Evolutionary conservation across 2,329 filamentous ascomycete species (phyloP), one percentile per base, ranked within the genome.

Genomic region (Fusarium ambrosium): DNA sequence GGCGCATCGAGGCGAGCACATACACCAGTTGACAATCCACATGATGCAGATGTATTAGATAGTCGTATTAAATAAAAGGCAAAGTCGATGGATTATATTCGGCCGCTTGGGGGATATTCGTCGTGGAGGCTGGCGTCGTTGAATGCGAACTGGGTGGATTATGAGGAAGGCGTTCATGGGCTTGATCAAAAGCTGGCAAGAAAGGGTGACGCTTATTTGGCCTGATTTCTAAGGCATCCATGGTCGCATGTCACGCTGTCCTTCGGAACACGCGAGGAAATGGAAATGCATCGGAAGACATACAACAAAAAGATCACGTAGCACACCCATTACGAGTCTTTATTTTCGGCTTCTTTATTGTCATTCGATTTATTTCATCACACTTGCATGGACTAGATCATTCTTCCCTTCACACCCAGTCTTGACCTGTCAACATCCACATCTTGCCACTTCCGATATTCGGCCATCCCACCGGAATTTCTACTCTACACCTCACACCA

Each of bases 11-110:
- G 59, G 60, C 53, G 64, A 64, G 73, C 77, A 88, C 91, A 82
- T 95, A 97, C 94, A 97, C 95, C 95, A 98, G 90, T 96, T 95
- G 83, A 97, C 86, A 84, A 98, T 93, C 94, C 94, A 97, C 95
- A 98, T 97, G 75, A 81, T 88, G 85, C 76, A 69, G 71, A 77
- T 58, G 67, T 78, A 75, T 79, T 71, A 75, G 62, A 60, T 56
- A 39, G 41, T 64, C 27, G 61, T 74, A 75, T 72, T 77, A 78
- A 60, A 34, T 71, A 66, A 60, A 75, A 66, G 71, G 68, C 64
- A 71, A 45, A 64, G 66, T 22, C 39, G 66, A 67, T 68, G 62
- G 64, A 58, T 66, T 55, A 55, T 55, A n/a, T 39, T 63, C 69
- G 69, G 60, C 70, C 61, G 71, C 41, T 66, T 56, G 36, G 43